phyloP scores from a whole-genome alignment of 352 stramenopile genomes.

The Phytophthora pistaciae region DNA sequence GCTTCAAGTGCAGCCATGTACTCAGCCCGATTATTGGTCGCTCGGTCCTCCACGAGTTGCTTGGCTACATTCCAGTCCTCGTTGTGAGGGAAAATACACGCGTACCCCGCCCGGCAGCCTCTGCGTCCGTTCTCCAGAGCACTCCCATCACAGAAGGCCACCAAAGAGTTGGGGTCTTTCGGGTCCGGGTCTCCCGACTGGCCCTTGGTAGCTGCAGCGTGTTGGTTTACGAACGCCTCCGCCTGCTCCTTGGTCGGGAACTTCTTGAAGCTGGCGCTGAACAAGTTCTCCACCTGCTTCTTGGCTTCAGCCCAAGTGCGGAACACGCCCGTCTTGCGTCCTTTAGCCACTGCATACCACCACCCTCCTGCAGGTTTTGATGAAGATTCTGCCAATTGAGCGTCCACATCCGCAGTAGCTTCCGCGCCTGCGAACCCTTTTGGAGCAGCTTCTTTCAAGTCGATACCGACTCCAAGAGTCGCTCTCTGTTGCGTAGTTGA shows the following conservation, averaged over 20 bases:
- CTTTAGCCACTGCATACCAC: conserved; percentile 71
- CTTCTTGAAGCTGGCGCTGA: conserved; percentile 66
- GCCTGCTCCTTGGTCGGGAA: conserved; percentile 58
- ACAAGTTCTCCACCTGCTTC: conserved; percentile 58
- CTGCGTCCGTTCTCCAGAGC: conserved; percentile 68
- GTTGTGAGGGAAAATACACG: conserved; percentile 80
- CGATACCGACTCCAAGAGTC: background rate
- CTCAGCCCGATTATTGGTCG: conserved; percentile 67
- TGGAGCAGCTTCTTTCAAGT: conserved; percentile 4
- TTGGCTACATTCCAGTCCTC: conserved; percentile 70
- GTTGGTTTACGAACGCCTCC: conserved; percentile 55
- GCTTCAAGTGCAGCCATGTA: conserved; percentile 66
- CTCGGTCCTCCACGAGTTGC: conserved; percentile 50
- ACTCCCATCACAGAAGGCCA: conserved; percentile 85
- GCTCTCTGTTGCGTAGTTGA: conserved; percentile 9
- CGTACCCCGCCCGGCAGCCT: conserved; percentile 67
- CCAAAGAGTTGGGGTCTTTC: conserved; percentile 55
- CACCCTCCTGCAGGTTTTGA: conserved; percentile 7
- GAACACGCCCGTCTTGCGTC: conserved; percentile 61
- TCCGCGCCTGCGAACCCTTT: conserved; percentile 2
- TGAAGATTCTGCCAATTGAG: conserved; percentile 8
- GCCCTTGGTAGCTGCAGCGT: conserved; percentile 18
- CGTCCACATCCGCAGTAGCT: conserved; percentile 4
- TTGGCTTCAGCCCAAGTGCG: conserved; percentile 64
- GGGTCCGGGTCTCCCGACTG: conserved; percentile 49